Evolutionary conservation across 2,329 filamentous ascomycete genomes (phyloP).

Genomic region (Akanthomyces lecanii): DNA sequence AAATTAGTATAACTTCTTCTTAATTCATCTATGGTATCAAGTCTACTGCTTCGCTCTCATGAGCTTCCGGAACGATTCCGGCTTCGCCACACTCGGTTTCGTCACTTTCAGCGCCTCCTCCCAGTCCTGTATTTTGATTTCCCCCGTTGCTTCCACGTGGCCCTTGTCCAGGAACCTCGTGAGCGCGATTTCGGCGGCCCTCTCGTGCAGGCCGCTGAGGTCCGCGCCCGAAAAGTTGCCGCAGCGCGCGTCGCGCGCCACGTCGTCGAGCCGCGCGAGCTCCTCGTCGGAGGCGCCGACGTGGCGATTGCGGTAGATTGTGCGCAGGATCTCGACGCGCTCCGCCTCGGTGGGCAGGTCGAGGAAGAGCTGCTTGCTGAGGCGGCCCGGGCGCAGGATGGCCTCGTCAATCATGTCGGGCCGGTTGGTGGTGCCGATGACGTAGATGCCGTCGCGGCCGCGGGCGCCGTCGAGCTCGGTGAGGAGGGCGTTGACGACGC

Average conservation of each 20-base stretch:
- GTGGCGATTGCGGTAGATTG: constrained; percentile 51
- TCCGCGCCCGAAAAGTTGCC: constrained; percentile 72
- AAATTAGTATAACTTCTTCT: too few relatives aligned
- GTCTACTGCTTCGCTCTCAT: neutral
- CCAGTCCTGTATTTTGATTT: constrained; percentile 44
- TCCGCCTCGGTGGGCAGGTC: constrained; percentile 77
- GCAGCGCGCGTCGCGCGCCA: constrained; percentile 66
- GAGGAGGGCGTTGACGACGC: constrained; percentile 91
- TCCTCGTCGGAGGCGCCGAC: constrained; percentile 39
- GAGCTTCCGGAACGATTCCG: too few relatives aligned
- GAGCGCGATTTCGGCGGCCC: constrained; percentile 49
- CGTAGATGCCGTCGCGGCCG: constrained; percentile 79
- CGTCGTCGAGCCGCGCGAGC: constrained; percentile 50
- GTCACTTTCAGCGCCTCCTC: constrained; percentile 46
- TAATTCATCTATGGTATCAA: neutral
- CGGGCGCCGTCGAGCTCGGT: constrained; percentile 88
- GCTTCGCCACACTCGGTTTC: constrained; percentile 43
- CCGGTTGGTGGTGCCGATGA: constrained; percentile 91
- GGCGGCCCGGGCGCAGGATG: constrained; percentile 84
- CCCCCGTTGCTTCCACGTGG: constrained; percentile 22
- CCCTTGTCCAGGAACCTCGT: constrained; percentile 32
- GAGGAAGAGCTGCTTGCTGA: constrained; percentile 86
- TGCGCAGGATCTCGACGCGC: constrained; percentile 78
- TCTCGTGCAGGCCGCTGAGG: constrained; percentile 44
- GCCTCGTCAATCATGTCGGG: constrained; percentile 96